Evolutionary conservation across 2,329 filamentous ascomycete genomes (phyloP).

Genomic region (Nemania sp.): DNA sequence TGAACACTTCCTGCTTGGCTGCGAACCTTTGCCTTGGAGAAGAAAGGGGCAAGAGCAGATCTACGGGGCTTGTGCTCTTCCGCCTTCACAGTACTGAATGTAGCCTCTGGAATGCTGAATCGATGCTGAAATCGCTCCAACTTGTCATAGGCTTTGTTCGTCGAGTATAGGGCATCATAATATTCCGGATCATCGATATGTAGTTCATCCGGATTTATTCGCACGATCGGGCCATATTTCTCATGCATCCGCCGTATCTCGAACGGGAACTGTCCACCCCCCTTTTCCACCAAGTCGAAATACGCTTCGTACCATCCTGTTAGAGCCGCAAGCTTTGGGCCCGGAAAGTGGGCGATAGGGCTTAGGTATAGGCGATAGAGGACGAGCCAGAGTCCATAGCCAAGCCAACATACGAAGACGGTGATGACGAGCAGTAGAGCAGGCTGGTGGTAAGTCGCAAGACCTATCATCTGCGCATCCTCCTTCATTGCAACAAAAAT

Average conservation of each 20-base stretch:
- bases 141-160: constrained; percentile 17
- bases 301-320: constrained; percentile 24
- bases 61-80: constrained; percentile 24
- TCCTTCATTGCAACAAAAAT: neutral
- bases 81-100: constrained; percentile 18
- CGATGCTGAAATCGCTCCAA: constrained; percentile 9
- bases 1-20: neutral
- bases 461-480: neutral
- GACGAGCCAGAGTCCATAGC: constrained; percentile 3
- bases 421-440: neutral
- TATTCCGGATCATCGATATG: constrained; percentile 14
- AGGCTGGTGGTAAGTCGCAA: neutral
- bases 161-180: constrained; percentile 11
- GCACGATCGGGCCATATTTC: constrained; percentile 18
- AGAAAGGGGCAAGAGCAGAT: constrained; percentile 31
- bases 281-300: constrained; percentile 17
- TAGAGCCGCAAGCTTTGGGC: constrained; percentile 12
- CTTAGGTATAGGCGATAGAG: constrained; percentile 12
- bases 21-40: constrained; percentile 34
- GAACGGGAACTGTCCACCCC: constrained; percentile 13
- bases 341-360: constrained; percentile 20
- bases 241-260: constrained; percentile 16
- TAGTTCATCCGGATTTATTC: constrained; percentile 21
- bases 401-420: neutral
- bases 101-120: constrained; percentile 18